A percentile compares a stretch with the other conserved stretches of the same genome.
phyloP scores from a whole-genome alignment of 2,329 filamentous ascomycete genomes.

The Ophiostoma sp. region DNA sequence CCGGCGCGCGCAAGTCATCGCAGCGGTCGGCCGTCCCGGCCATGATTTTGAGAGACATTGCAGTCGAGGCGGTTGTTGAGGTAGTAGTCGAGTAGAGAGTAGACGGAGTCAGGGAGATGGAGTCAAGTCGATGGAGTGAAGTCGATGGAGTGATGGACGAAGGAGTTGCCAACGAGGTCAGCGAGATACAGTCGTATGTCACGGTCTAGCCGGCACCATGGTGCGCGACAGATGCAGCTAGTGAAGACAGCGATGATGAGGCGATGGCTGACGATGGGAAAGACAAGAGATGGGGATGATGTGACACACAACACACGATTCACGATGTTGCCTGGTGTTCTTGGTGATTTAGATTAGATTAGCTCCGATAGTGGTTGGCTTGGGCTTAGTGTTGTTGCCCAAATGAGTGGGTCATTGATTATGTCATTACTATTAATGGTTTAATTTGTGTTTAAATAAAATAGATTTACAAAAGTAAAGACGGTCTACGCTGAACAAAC shows the following conservation, averaged over 20 bases:
- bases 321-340: conserved; percentile 9
- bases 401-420: neutral
- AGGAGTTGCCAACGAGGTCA: too few species aligned
- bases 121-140: too few species aligned
- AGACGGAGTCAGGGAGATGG: too few species aligned
- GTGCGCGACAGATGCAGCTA: neutral
- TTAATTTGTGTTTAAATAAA: neutral
- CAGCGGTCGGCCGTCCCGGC: conserved; percentile 36
- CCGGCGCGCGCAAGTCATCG: conserved; percentile 48
- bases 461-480: neutral
- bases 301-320: neutral
- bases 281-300: neutral
- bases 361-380: neutral
- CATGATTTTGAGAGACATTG: conserved; percentile 20
- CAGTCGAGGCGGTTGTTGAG: neutral
- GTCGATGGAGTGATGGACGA: too few species aligned
- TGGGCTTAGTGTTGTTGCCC: neutral
- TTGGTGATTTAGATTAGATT: conserved; percentile 7
- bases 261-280: neutral
- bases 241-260: neutral
- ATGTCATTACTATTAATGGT: neutral
- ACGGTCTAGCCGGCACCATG: conserved; percentile 9
- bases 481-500: neutral
- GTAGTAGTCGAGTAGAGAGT: neutral
- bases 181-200: neutral